Evolutionary conservation across 352 stramenopile species (phyloP), one percentile per base, ranked within the genome.

Genomic region (Pythium guiyangense): DNA sequence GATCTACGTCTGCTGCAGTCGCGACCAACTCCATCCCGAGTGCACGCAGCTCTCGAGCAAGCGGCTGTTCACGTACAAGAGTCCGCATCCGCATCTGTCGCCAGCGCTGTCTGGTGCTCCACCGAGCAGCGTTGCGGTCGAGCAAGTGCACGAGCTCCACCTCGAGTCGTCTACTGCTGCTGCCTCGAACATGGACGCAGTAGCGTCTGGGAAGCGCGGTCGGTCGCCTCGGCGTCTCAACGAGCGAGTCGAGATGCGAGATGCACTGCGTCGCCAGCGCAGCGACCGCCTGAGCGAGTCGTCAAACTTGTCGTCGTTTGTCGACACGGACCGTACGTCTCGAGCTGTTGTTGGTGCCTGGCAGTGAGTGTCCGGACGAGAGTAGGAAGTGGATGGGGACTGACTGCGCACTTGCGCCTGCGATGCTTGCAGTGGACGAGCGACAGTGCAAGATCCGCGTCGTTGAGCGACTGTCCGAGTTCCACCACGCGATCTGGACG

Each of bases 391-490:
- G n/a, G n/a, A n/a, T n/a, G n/a, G n/a, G n/a, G n/a, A 12, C 29
- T 59, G n/a, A 26, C 25, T 57, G 55, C 18, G 44, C 11, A 31
- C 50, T 47, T 14, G 27, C 43, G 39, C 25, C 63, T 31, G 49
- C 15, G 11, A 59, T n/a, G 62, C 48, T 27, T 67, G n/a, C 66
- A 94, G 85, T 92, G 63, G 79, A 94, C 47, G 82, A 94, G 43
- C 77, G 85, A 3, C 85, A 94, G 61, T 94, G 82, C 73, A 94
- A 94, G 53, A 94, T 94, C 59, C 82, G 83, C 52, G 83, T 94
- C 2, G 85, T 94, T 1, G 85, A 94, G 56, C 79, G 85, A 0
- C 60, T 94, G 20, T 85, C 81, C 6, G 85, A 94, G 49, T 94
- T 94, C 57, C 80, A 90, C 4, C 71, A 91, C 20, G 83, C 76